Evolutionary conservation across 192 early-diverging fungal genomes (phyloP).

Genomic region (Helicostylum pulchrum): DNA sequence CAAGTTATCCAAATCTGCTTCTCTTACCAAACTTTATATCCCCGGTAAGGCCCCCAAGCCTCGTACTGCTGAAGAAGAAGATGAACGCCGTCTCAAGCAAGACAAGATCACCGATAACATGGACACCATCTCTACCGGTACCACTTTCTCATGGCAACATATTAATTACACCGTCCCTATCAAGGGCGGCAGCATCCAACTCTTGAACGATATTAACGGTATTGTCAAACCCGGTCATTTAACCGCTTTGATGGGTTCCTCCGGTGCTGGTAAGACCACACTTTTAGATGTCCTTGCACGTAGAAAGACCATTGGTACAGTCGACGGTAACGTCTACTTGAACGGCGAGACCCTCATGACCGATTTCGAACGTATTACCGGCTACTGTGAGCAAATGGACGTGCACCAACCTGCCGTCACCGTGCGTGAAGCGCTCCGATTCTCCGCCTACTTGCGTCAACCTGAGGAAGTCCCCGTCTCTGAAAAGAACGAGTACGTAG

Average conservation of each 20-base stretch:
- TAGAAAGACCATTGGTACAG: slow-evolving; percentile 70
- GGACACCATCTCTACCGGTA: slow-evolving; percentile 43
- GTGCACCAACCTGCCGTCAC: slow-evolving; percentile 84
- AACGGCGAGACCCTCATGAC: slow-evolving; percentile 46
- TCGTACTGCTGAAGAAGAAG: slow-evolving; percentile 32
- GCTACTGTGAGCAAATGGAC: slow-evolving; percentile 93
- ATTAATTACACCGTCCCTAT: slow-evolving; percentile 70
- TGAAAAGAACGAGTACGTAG: slow-evolving; percentile 52
- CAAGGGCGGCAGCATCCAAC: slow-evolving; percentile 57
- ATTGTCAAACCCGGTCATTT: slow-evolving; percentile 70
- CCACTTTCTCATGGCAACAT: slow-evolving; percentile 60
- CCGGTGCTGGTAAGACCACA: slow-evolving; percentile 86
- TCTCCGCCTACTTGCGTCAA: slow-evolving; percentile 72
- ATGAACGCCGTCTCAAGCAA: slow-evolving; percentile 14
- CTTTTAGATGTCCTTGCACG: slow-evolving; percentile 70
- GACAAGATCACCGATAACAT: slow-evolving; percentile 39
- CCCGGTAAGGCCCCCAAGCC: slow-evolving; percentile 31
- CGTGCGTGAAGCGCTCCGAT: slow-evolving; percentile 85
- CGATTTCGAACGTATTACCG: slow-evolving; percentile 58
- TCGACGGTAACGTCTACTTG: slow-evolving; percentile 59
- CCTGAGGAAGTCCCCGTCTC: slow-evolving; percentile 44
- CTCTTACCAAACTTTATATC: slow-evolving; percentile 50
- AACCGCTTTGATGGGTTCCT: slow-evolving; percentile 90
- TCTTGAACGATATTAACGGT: slow-evolving; percentile 69
- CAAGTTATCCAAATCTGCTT: slow-evolving; percentile 54